A percentile compares a stretch with the other conserved stretches of the same genome.
These are phyloP conservation scores for Nothophaeocryptopus gaeumannii DNA, from an alignment of 2,329 filamentous ascomycete species.

Conservation along the genomic window DNA sequence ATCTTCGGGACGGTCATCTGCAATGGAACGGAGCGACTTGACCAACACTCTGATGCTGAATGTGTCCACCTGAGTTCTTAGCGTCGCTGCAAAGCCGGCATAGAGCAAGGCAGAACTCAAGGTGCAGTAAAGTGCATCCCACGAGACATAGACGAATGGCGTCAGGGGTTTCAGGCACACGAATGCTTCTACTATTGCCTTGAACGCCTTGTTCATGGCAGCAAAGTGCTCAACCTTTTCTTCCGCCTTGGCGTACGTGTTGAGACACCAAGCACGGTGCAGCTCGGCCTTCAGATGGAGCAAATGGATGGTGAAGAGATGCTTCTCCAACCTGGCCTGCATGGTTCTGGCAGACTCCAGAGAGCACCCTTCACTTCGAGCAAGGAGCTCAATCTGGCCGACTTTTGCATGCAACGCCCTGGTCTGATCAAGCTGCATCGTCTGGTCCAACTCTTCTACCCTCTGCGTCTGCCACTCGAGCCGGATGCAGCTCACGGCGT, in stretches of 20 bases:
- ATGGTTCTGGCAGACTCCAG: conserved; percentile 1
- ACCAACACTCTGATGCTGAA: background rate
- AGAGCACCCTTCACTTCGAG: background rate
- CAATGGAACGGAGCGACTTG: background rate
- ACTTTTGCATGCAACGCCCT: background rate
- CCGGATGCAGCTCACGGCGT: conserved; percentile 1
- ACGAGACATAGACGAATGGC: conserved; percentile 3
- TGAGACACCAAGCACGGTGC: background rate
- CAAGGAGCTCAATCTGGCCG: background rate
- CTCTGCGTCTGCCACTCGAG: conserved; percentile 3
- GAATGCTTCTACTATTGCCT: conserved; percentile 1
- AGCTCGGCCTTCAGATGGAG: conserved; percentile 3
- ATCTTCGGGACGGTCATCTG: background rate
- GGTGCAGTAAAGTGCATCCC: conserved; percentile 7
- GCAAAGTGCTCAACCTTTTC: background rate
- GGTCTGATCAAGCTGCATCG: background rate
- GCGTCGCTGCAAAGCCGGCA: background rate
- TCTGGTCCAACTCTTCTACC: background rate
- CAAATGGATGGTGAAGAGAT: conserved; percentile 3
- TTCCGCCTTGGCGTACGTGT: background rate
- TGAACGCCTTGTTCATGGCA: background rate
- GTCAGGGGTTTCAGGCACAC: conserved; percentile 5
- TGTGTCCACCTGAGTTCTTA: no score
- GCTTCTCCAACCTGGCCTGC: conserved; percentile 1
- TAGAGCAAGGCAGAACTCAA: conserved; percentile 2